Evolutionary conservation across 1,139 yeast species (phyloP), one percentile per base, ranked within the genome.

Genomic region (Hemisphaericaspora xylofermentans): DNA sequence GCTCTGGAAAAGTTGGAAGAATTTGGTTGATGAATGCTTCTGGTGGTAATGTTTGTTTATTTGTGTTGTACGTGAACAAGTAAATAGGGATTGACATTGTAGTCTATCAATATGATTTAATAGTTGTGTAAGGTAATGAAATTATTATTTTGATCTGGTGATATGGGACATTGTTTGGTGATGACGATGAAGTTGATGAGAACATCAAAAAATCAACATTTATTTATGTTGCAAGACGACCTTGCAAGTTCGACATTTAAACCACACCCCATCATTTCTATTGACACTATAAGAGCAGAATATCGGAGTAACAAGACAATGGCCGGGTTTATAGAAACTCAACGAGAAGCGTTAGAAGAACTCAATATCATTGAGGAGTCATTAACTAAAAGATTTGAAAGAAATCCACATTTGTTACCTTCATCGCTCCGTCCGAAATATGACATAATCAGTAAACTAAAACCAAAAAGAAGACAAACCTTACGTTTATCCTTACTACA

Each of bases 401-500:
- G 60, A 41, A 64, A 68, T 45, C 71, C 71, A 0, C 43, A 45
- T 13, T 42, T 66, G 5, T 30, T 57, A 5, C 50, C 54, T 2
- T 35, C 38, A 24, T 15, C 38, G 12, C 35, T 42, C 16, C 40
- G 36, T 9, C 43, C 43, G 3, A 42, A 41, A 28, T 36, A 39
- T 26, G 24, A 47, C 45, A 19, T 56, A 48, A 14, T 29, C 13
- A 4, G 31, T 30, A 22, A 38, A 42, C 22, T 17, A 51, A 38
- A 31, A 47, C 18, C 35, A n/a, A 33, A 39, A 43, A 21, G 44
- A 43, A 12, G 48, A 50, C 43, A 62, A 74, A 42, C 52, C 56
- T 33, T 64, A 72, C 44, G 80, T 75, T 47, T 48, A 24, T 68
- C 74, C 1, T 52, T 79, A 10, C 50, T 80, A 13, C 94, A 86